Base-by-base conservation (phyloP, 306 rosid species). In the Malus sieversii region DNA sequence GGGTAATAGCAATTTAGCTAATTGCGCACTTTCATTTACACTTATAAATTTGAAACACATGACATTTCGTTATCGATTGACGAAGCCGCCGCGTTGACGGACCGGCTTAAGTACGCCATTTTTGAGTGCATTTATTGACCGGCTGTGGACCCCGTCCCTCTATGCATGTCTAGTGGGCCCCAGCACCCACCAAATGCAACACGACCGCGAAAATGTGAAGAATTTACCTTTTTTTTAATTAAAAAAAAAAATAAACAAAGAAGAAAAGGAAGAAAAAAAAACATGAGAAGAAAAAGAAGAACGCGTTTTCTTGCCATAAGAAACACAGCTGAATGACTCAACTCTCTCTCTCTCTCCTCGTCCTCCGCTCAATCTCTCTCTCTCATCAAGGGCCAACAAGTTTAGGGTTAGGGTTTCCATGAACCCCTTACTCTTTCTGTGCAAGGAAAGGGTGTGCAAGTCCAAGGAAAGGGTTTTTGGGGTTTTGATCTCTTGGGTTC, bases 371-470 rank as follows among this genome's bases (percentile, higher is more conserved):
- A 9, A 10, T 16, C 10, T 66, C 73, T 62, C 44, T 63, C 58
- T 29, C 8, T 64, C 72, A 5, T 48, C 79, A 58, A 25, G 71
- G 53, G 77, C 83, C 23, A 42, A 60, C 46, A 76, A 77, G 58
- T 40, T 79, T 80, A 86, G 89, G 85, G 91, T 88, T 90, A 88
- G 96, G 97, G 90, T 92, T 86, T 86, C 40, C 81, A 22, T 65
- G 77, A 78, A 71, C 75, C 90, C 86, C 55, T 48, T 38, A 68
- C 82, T 77, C 81, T 62, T 60, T 75, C 73, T 78, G 44, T 32
- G 68, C 8, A 70, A 10, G 72, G 27, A 44, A 68, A 25, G 75
- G 80, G 79, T 48, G 44, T 32, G 68, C 80, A 78, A 23, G 71
- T 78, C 75, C 8, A 70, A 6, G 72, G 27, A 23, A 45, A 25